Conservation (phyloP, 352 stramenopile genomes). For the Globisporangium heterothallicum region DNA sequence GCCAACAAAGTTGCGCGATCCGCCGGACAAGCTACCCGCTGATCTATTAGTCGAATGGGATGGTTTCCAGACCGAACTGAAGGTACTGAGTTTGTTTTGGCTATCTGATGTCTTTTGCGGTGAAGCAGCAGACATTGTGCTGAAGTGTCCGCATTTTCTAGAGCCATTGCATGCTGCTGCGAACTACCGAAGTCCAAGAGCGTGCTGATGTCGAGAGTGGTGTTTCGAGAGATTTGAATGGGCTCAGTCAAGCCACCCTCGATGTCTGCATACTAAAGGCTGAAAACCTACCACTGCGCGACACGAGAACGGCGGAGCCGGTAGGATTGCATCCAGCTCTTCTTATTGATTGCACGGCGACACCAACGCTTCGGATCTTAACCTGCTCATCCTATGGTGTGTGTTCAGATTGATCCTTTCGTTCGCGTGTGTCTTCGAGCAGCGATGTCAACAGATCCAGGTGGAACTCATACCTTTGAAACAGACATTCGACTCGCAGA, state of each 20-base stretch:
- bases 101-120: no score
- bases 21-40: constrained; percentile 26
- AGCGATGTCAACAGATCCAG: not conserved
- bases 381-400: not conserved
- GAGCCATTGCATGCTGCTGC: constrained; percentile 19
- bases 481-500: constrained; percentile 42
- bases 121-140: no score
- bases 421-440: constrained; percentile 37
- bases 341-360: no score
- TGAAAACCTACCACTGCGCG: constrained; percentile 42
- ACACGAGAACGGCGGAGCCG: constrained; percentile 33
- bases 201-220: constrained; percentile 25
- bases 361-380: no score
- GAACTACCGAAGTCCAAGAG: constrained; percentile 16
- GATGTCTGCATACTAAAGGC: constrained; percentile 37
- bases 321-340: constrained; percentile 26
- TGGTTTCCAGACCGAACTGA: constrained; percentile 17
- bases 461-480: constrained; percentile 10
- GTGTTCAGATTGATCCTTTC: constrained; percentile 45
- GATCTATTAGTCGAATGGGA: constrained; percentile 27
- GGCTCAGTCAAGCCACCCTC: constrained; percentile 31
- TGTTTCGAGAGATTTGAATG: constrained; percentile 19
- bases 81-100: constrained; percentile 20
- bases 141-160: constrained; percentile 5
- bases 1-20: constrained; percentile 20